Base-by-base conservation (phyloP, 805 yeast genomes). In the Cyberlindnera maritima region DNA sequence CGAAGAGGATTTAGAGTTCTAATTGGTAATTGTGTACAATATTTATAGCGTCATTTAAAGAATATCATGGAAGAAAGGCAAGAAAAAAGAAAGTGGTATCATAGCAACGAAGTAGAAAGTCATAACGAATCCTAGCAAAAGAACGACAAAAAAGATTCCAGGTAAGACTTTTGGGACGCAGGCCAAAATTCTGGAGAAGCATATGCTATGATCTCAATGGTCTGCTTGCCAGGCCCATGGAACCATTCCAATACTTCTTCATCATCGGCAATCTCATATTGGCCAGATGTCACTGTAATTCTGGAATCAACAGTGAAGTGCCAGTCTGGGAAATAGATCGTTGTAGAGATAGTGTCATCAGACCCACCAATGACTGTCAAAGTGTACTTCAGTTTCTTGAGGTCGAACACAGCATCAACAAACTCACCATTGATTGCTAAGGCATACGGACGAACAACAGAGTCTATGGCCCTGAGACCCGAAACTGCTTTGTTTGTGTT, bases 361-460 rank as follows among this genome's bases (percentile, higher is more conserved):
- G 48, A 49, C 2, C 55, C 49, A 2, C 69, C 70, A 12, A 55
- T 47, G 12, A 90, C 61, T 11, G 74, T 71, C 47, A 88, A 63
- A 0, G 62, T 59, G 60, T 80, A 88, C 25, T 60, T 65, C 18
- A 70, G 68, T 4, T 66, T 61, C 36, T 66, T 65, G 42, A 86
- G 55, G 49, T 86, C 82, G 62, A 90, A 90, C 42, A 74, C 80
- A 14, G 83, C 77, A 17, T 67, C 63, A 6, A 60, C 60, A 13
- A 85, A 74, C 1, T 57, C 56, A 2, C 98, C 98, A 29, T 72
- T 72, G 0, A 84, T 72, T 3, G 83, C 77, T 1, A 81, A 62
- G 1, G 90, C 83, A 53, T 75, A 85, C 2, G 98, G 97, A 39
- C 99, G 73, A 23, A 88, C 67, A 1, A 87, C 77, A 0, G 97